Evolutionary conservation across 257 asterid species (phyloP).

Genomic region (Jasminum sambac): DNA sequence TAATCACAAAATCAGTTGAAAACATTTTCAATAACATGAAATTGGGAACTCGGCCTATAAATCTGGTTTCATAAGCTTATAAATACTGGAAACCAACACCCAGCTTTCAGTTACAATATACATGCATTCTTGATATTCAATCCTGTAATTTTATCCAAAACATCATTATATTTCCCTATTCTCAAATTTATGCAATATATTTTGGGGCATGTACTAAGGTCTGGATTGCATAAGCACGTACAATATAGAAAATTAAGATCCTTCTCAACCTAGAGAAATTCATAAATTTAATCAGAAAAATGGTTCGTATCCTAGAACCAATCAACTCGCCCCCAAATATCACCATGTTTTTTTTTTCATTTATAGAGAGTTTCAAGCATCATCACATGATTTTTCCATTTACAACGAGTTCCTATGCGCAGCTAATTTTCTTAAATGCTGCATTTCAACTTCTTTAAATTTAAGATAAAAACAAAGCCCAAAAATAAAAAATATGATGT

Average conservation of each 20-base stretch:
- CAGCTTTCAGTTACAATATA: not conserved
- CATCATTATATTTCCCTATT: not conserved
- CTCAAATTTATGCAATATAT: not conserved
- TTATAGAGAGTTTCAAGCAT: no score
- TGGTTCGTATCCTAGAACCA: not conserved
- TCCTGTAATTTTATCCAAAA: not conserved
- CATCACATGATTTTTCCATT: not conserved
- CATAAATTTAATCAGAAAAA: not conserved
- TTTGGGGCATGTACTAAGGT: not conserved
- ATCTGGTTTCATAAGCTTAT: not conserved
- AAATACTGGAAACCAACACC: not conserved
- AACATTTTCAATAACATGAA: not conserved
- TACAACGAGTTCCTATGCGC: no score
- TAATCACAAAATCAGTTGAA: not conserved
- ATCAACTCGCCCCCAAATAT: not conserved
- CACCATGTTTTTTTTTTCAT: no score
- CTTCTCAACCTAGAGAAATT: not conserved
- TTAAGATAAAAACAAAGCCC: not conserved
- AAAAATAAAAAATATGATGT: not conserved
- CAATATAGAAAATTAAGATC: not conserved
- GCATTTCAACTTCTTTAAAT: not conserved
- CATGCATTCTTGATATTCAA: not conserved
- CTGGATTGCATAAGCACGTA: not conserved
- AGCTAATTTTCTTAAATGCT: no score
- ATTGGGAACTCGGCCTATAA: no score